Evolutionary conservation across 163 green algal species (phyloP).

Genomic region (Volvox carteri): DNA sequence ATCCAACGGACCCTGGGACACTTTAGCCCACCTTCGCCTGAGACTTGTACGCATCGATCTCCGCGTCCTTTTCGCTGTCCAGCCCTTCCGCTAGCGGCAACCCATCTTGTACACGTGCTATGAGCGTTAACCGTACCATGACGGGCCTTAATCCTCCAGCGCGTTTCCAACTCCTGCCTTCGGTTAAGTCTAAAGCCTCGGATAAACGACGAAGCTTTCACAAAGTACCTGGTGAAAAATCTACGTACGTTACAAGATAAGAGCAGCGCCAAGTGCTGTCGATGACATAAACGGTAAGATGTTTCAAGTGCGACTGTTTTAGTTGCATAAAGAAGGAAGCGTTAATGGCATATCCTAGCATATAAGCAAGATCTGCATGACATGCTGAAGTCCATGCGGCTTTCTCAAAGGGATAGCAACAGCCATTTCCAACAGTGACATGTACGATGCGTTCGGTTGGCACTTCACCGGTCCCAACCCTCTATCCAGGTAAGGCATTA

Average conservation of each 20-base stretch:
- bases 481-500: too few species aligned
- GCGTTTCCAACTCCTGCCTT: neutral
- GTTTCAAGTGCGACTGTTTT: neutral
- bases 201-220: neutral
- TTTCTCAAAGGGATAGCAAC: neutral
- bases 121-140: conserved; percentile 98
- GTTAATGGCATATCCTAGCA: neutral
- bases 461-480: neutral
- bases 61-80: conserved; percentile 93
- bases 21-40: conserved; percentile 92
- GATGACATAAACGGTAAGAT: neutral
- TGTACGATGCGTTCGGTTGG: neutral
- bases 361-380: neutral
- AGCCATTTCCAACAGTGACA: neutral
- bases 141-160: neutral
- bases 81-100: conserved; percentile 96
- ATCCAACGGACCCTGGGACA: neutral
- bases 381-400: neutral
- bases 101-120: conserved; percentile 91
- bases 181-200: neutral
- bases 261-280: neutral
- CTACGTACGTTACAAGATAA: neutral
- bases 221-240: neutral
- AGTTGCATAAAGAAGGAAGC: neutral
- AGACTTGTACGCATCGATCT: conserved; percentile 94